Conservation (phyloP, 805 yeast species). For the Suhomyces tanzawaensis region DNA sequence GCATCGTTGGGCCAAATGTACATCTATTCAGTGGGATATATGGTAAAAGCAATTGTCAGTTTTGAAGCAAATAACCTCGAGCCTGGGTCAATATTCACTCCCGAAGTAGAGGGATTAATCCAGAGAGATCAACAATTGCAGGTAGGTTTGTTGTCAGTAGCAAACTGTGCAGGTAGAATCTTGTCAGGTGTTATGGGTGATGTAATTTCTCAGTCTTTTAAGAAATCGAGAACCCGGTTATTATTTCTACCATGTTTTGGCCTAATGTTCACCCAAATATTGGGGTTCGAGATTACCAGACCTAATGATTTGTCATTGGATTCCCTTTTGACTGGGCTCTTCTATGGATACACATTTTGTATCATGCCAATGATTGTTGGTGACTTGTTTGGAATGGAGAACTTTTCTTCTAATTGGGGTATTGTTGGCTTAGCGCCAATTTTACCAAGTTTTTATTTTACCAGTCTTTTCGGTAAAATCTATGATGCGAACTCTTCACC, state of each 20-base stretch:
- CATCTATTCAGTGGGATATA: conserved; percentile 46
- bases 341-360: conserved; percentile 73
- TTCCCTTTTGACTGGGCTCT: conserved; percentile 62
- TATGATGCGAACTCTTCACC: conserved; percentile 50
- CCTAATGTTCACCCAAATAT: conserved; percentile 48
- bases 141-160: conserved; percentile 67
- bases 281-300: conserved; percentile 37
- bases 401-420: conserved; percentile 75
- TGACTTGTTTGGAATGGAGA: conserved; percentile 66
- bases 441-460: conserved; percentile 56
- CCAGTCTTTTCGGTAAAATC: conserved; percentile 58
- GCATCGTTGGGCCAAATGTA: conserved; percentile 48
- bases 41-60: conserved; percentile 38
- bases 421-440: conserved; percentile 65
- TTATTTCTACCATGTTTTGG: conserved; percentile 52
- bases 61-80: conserved; percentile 5
- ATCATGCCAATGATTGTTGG: conserved; percentile 74
- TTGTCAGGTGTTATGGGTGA: conserved; percentile 66
- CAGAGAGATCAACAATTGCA: conserved; percentile 65
- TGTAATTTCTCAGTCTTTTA: conserved; percentile 44
- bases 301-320: conserved; percentile 44
- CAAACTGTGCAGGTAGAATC: conserved; percentile 66
- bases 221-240: conserved; percentile 51
- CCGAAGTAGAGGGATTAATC: conserved; percentile 30
- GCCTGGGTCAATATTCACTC: conserved; percentile 1